Conservation (phyloP, 371 early-diverging fungal species). For the Actinomucor elegans region DNA sequence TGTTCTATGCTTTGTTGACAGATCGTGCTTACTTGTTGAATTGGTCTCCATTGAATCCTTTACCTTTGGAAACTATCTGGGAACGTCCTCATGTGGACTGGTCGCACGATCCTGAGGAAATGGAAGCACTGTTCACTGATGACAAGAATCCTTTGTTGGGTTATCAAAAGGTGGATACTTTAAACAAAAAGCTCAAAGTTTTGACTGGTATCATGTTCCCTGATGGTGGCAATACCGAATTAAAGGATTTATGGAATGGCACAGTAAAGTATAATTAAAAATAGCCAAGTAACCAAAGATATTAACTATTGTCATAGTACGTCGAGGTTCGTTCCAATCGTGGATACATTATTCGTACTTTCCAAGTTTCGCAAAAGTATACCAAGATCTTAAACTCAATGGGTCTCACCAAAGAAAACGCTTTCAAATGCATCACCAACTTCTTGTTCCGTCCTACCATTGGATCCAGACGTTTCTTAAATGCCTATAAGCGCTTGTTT, state of each 20-base stretch:
- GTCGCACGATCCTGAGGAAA: constrained; percentile 40
- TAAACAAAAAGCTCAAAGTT: constrained; percentile 36
- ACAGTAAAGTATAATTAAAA: constrained; percentile 29
- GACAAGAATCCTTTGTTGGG: constrained; percentile 18
- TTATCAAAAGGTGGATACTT: constrained; percentile 33
- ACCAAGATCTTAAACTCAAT: constrained; percentile 24
- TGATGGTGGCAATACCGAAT: constrained; percentile 42
- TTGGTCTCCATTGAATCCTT: constrained; percentile 40
- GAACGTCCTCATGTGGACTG: constrained; percentile 47
- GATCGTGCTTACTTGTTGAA: constrained; percentile 41
- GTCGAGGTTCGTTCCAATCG: constrained; percentile 47
- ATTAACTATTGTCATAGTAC: constrained; percentile 33
- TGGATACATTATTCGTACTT: constrained; percentile 47
- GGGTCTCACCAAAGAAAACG: constrained; percentile 44
- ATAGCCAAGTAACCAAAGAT: too few species aligned
- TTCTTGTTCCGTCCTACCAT: constrained; percentile 49
- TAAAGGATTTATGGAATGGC: constrained; percentile 43
- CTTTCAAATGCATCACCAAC: constrained; percentile 46
- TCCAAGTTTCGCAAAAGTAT: constrained; percentile 32
- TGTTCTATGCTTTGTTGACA: constrained; percentile 48
- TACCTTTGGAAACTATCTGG: constrained; percentile 41
- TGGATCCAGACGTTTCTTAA: constrained; percentile 45
- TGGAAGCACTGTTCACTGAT: constrained; percentile 29
- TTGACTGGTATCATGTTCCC: constrained; percentile 31
- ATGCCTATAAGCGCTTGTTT: constrained; percentile 42